Conservation (phyloP, 2,329 filamentous ascomycete species). For the Metarhizium sp. region DNA sequence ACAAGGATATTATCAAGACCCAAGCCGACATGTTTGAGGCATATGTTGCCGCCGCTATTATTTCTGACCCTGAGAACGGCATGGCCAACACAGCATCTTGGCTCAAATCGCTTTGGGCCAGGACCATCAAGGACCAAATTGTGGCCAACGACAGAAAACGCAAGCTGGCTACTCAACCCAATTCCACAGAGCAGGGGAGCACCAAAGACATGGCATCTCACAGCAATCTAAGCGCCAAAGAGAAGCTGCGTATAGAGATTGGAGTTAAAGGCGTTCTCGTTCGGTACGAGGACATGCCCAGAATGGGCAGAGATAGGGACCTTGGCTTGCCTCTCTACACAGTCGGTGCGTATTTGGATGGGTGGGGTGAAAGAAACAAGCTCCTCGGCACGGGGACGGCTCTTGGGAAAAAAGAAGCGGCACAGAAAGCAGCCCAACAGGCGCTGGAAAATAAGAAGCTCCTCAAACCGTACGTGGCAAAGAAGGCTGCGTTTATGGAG, state of each 20-base stretch:
- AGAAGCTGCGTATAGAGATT: conserved; percentile 28
- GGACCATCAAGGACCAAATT: conserved; percentile 49
- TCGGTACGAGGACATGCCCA: conserved; percentile 48
- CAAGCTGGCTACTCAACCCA: not conserved
- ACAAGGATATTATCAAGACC: conserved; percentile 58
- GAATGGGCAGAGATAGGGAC: conserved; percentile 43
- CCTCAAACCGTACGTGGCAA: conserved; percentile 38
- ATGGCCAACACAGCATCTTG: conserved; percentile 54
- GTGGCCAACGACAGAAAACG: conserved; percentile 12
- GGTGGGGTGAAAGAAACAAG: conserved; percentile 56
- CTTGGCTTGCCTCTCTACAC: conserved; percentile 48
- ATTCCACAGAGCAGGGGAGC: not conserved
- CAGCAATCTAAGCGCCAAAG: conserved; percentile 16
- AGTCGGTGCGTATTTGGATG: conserved; percentile 56
- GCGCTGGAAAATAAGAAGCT: conserved; percentile 59
- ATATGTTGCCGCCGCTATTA: conserved; percentile 71
- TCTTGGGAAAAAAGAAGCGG: conserved; percentile 60
- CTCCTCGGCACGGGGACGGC: conserved; percentile 55
- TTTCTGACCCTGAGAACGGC: conserved; percentile 56
- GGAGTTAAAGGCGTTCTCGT: conserved; percentile 48
- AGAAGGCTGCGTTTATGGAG: conserved; percentile 35
- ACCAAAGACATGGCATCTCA: not conserved
- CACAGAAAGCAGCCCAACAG: conserved; percentile 52
- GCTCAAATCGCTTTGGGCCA: conserved; percentile 68
- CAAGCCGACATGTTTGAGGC: conserved; percentile 85